Evolutionary conservation across 2,329 filamentous ascomycete species (phyloP).

Genomic region (Calonectria pseudoturangicola): DNA sequence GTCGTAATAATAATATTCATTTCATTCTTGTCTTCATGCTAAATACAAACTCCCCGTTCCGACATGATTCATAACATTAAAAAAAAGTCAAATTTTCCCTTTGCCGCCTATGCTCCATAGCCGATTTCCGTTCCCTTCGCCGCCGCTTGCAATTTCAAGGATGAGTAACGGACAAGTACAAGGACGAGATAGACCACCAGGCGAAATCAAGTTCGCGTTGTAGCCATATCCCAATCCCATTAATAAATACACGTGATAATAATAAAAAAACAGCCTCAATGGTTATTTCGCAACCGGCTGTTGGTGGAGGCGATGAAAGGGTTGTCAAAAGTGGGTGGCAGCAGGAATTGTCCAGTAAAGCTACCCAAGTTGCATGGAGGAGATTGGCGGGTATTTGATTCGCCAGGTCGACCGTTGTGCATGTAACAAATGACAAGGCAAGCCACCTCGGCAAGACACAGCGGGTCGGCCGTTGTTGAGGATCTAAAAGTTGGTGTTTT

Average conservation of each 20-base stretch:
- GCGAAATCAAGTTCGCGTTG: not conserved
- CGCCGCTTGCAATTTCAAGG: conserved; percentile 9
- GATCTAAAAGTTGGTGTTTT: not conserved
- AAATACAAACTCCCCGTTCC: not conserved
- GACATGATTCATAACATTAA: not conserved
- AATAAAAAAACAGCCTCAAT: not conserved
- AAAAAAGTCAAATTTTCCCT: conserved; percentile 6
- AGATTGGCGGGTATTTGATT: not conserved
- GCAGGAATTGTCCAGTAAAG: not conserved
- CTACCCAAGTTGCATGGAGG: not conserved
- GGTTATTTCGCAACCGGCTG: not conserved
- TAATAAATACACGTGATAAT: conserved; percentile 15
- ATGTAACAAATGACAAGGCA: not conserved
- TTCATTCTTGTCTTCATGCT: not conserved
- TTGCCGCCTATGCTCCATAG: conserved; percentile 6
- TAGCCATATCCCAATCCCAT: not conserved
- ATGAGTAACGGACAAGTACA: conserved; percentile 11
- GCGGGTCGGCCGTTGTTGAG: not conserved
- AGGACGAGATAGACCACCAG: not conserved
- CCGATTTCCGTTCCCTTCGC: not conserved
- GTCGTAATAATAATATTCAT: not conserved
- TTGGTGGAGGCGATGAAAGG: not conserved
- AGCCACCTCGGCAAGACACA: conserved; percentile 1
- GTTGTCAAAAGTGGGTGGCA: conserved; percentile 5
- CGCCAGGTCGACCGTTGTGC: not conserved